A percentile compares a stretch with the other conserved stretches of the same genome.
Conservation (phyloP, 225 moss, liverwort and hornwort species). For the Sphagnum contortum region DNA sequence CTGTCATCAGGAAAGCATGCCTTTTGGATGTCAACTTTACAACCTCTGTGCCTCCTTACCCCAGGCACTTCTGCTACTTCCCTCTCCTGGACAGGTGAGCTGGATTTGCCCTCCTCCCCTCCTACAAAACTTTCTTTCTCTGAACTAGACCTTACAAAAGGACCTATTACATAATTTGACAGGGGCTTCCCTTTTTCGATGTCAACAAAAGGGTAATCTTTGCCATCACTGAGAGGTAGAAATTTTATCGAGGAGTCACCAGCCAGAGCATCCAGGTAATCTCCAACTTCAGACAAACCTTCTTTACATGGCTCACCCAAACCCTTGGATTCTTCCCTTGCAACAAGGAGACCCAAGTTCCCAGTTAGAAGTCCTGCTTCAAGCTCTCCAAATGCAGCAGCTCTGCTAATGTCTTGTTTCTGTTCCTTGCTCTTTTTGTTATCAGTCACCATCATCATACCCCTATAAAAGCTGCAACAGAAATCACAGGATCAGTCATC, state of each 20-base stretch:
- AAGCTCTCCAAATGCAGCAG: constrained; percentile 22
- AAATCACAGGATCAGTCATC: constrained; percentile 1
- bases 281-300: constrained; percentile 11
- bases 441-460: constrained; percentile 11
- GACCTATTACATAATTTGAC: constrained; percentile 2
- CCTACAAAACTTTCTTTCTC: constrained; percentile 13
- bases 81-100: constrained; percentile 6
- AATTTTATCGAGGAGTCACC: constrained; percentile 10
- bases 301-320: constrained; percentile 8
- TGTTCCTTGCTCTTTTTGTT: constrained; percentile 16
- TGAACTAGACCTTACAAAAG: constrained; percentile 23
- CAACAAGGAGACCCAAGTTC: constrained; percentile 11
- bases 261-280: constrained; percentile 3
- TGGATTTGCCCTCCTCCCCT: constrained; percentile 11
- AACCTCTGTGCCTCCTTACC: constrained; percentile 12
- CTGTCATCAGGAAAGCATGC: constrained; percentile 1
- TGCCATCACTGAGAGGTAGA: constrained; percentile 17
- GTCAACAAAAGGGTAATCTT: constrained; percentile 8
- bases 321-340: constrained; percentile 11
- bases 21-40: constrained; percentile 14
- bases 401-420: constrained; percentile 15
- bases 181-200: constrained; percentile 18
- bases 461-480: constrained; percentile 51
- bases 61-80: constrained; percentile 22
- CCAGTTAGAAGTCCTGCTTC: constrained; percentile 18